Evolutionary conservation across 495 filamentous ascomycete species (phyloP), one percentile per base, ranked within the genome.

Genomic region (Podospora appendiculata): DNA sequence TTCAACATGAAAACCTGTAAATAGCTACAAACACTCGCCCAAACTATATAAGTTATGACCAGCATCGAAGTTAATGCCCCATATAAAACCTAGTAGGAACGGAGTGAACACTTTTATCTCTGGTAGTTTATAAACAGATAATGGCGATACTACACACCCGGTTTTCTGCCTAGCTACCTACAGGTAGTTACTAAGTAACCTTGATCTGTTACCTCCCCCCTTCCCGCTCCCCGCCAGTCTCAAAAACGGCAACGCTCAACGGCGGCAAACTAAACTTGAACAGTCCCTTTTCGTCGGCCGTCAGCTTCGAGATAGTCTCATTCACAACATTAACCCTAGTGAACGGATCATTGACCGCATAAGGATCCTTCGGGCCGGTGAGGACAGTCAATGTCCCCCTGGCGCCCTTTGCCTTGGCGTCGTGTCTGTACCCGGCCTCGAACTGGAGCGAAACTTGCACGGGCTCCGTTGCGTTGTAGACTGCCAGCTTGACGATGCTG

Each of bases 401-500:
- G 0, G 74, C 63, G 6, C 75, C 76, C 41, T 53, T 53, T 0
- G 66, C 2, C 17, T 9, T 54, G 25, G 25, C 25, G 5, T 25
- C 25, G 10, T 38, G 34, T 38, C 13, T 38, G 10, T 52, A 51
- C 11, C 82, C 55, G 6, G 79, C 79, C 12, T 78, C 77, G 48
- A 87, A 87, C 5, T 62, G 61, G 13, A 86, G 53, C 5, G 66
- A 68, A 13, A 87, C 70, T 0, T 76, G 65, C 18, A 77, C 66
- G 4, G 66, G 58, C 4, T 54, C 67, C 12, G 54, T 61, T 14
- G 83, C 81, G 67, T 88, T 87, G 67, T 87, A 88, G 0, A 84
- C 77, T 33, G 82, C 83, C 10, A 73, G 73, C 58, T 88, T 88
- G 65, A 84, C 78, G 47, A 73, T 62, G 40, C 75, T 65, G 14